Base-by-base conservation (phyloP, 805 yeast genomes). In the Naumovozyma castellii region DNA sequence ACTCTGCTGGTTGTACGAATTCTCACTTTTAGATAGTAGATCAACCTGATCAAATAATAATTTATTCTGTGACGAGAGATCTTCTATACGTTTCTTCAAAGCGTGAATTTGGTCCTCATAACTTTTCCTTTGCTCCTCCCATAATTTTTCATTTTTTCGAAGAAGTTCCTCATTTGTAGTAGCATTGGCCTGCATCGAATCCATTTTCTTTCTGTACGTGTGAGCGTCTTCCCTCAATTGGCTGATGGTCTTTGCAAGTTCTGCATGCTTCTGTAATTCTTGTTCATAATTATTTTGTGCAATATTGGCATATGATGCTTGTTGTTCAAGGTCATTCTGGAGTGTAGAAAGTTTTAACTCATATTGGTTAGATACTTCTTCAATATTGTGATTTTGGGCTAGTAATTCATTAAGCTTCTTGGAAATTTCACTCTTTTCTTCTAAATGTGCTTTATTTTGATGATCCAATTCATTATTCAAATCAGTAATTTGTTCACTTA, bases 31-130 rank as follows among this genome's bases (percentile, higher is more conserved):
- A 25, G 35, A n/a, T 43, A 43, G 3, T 8, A 55, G 49, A 43
- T 80, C 90, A 19, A 86, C 59, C 57, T 84, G 92, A 46, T 76
- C 78, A 45, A 80, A 71, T 18, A 84, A 64, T 3, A 84, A 66
- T 37, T 74, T 67, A 53, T 84, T 83, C 54, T 84, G 94, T 14
- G 73, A 66, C 14, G 73, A 65, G 27, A 84, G 59, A 39, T 80
- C 88, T 17, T 72, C 68, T 16, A 73, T 53, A 44, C 77, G 72
- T 2, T 59, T 48, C 17, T 66, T 68, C 6, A 72, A 61, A 17
- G 56, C 46, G n/a, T 62, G 66, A 34, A 81, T 52, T 39, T 76
- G 75, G 33, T 67, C 71, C 40, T 72, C 76, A 19, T 68, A 57
- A 1, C 59, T 56, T 2, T 50, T 33, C 48, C 60, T 68, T 49